phyloP scores from a whole-genome alignment of 2,329 filamentous ascomycete genomes.

The Neonectria sp. region DNA sequence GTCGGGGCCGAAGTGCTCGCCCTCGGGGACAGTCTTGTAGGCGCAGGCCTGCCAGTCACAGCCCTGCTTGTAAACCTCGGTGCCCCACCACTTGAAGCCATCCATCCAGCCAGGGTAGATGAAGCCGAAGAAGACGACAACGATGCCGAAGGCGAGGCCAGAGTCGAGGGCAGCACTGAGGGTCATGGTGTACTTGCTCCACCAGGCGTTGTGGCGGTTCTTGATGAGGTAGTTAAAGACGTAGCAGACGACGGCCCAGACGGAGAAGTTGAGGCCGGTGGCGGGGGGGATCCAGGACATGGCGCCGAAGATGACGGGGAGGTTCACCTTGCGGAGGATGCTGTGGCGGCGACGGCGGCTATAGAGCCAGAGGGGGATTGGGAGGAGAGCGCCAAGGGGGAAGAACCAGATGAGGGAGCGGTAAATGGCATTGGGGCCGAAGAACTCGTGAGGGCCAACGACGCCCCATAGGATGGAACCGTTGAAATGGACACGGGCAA shows the following conservation, averaged over 20 bases:
- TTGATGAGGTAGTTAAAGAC: constrained; percentile 86
- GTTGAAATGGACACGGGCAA: constrained; percentile 91
- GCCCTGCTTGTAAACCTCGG: constrained; percentile 86
- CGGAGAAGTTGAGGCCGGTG: constrained; percentile 88
- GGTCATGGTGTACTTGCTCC: constrained; percentile 94
- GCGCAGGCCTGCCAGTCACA: constrained; percentile 89
- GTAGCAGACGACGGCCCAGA: constrained; percentile 89
- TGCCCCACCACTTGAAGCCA: constrained; percentile 89
- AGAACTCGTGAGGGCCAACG: constrained; percentile 86
- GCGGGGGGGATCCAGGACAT: constrained; percentile 91
- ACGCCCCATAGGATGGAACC: constrained; percentile 92
- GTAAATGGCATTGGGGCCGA: constrained; percentile 82
- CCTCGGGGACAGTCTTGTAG: constrained; percentile 75
- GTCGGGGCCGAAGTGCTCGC: constrained; percentile 76
- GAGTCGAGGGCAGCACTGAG: constrained; percentile 87
- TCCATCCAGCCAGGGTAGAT: constrained; percentile 85
- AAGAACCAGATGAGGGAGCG: constrained; percentile 86
- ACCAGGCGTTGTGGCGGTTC: constrained; percentile 81
- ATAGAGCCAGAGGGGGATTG: constrained; percentile 82
- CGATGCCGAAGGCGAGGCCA: constrained; percentile 84
- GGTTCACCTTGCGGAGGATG: constrained; percentile 82
- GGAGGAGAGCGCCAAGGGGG: constrained; percentile 80
- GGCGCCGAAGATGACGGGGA: constrained; percentile 87
- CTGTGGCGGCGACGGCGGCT: constrained; percentile 71
- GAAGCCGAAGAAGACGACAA: constrained; percentile 88